Conservation (phyloP, 495 filamentous ascomycete species). For the Umbilicaria muhlenbergii region DNA sequence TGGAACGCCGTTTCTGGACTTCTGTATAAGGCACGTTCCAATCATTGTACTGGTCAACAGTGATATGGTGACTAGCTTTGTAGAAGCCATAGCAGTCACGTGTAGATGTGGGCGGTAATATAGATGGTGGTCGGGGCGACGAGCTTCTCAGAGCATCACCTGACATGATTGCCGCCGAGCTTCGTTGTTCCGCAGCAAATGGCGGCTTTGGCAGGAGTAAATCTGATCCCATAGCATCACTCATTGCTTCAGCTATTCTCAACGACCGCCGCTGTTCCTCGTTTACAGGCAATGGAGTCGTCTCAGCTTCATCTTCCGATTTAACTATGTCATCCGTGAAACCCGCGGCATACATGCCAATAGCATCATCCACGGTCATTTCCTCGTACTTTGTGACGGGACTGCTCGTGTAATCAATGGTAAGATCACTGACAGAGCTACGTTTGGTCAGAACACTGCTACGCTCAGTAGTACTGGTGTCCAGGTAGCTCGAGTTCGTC, state of each 20-base stretch:
- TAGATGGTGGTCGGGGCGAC: constrained; percentile 14
- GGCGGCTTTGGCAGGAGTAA: constrained; percentile 17
- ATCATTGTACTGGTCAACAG: constrained; percentile 57
- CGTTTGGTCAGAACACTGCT: constrained; percentile 70
- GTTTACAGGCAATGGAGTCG: constrained; percentile 4
- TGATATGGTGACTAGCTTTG: constrained; percentile 71
- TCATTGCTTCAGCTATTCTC: constrained; percentile 12
- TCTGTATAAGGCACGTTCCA: constrained; percentile 62
- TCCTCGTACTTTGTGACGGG: constrained; percentile 46
- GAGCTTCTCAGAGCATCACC: constrained; percentile 17
- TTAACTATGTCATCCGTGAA: constrained; percentile 46
- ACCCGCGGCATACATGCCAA: constrained; percentile 82
- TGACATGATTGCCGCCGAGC: constrained; percentile 10
- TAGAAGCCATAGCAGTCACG: constrained; percentile 88
- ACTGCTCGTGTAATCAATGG: constrained; percentile 39
- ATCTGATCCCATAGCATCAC: constrained; percentile 9
- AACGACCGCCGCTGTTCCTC: constrained; percentile 11
- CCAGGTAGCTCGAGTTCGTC: constrained; percentile 53
- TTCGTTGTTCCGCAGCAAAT: constrained; percentile 10
- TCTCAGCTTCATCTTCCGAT: constrained; percentile 15
- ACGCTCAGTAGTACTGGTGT: constrained; percentile 54
- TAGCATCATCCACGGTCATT: constrained; percentile 81
- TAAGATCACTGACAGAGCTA: constrained; percentile 54
- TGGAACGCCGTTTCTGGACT: constrained; percentile 50
- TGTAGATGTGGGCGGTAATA: constrained; percentile 18